phyloP scores from a whole-genome alignment of 108 stramenopile species.

The Poteriospumella lacustris region DNA sequence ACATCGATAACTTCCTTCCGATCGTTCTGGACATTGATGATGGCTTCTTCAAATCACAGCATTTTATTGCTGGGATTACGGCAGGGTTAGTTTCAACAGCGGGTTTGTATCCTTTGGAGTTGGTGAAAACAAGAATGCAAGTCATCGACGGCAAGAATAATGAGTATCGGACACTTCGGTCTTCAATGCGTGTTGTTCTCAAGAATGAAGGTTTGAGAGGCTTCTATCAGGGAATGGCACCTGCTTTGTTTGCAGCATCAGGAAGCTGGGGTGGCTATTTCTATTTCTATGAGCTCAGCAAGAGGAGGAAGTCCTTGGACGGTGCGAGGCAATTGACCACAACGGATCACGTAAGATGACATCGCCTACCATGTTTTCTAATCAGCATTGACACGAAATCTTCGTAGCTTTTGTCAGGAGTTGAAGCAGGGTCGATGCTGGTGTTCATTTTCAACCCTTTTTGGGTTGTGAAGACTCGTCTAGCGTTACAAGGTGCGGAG shows the following conservation, averaged over 20 bases:
- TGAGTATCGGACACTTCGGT: neutral
- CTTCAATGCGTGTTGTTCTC: conserved; percentile 56
- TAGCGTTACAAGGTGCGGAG: conserved; percentile 75
- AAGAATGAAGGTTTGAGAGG: conserved; percentile 70
- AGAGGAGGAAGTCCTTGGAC: conserved; percentile 34
- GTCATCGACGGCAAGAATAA: neutral
- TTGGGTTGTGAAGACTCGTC: conserved; percentile 92
- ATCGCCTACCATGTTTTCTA: neutral
- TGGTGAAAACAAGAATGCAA: conserved; percentile 20
- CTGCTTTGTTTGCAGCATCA: conserved; percentile 80
- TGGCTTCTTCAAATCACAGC: conserved; percentile 26
- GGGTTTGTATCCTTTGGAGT: conserved; percentile 19
- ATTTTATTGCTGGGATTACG: conserved; percentile 22
- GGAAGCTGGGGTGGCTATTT: conserved; percentile 97
- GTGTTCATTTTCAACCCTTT: conserved; percentile 92
- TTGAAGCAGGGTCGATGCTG: conserved; percentile 70
- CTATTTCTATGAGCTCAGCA: conserved; percentile 83
- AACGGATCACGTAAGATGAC: neutral
- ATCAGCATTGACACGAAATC: conserved; percentile 55
- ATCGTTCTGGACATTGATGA: too few species aligned
- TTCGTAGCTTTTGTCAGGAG: conserved; percentile 30
- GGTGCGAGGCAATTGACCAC: neutral
- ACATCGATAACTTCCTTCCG: too few species aligned
- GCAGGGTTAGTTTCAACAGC: conserved; percentile 25
- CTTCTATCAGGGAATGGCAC: conserved; percentile 80